Evolutionary conservation across 75 land plant genomes (phyloP).

Genomic region (Picea glauca): DNA sequence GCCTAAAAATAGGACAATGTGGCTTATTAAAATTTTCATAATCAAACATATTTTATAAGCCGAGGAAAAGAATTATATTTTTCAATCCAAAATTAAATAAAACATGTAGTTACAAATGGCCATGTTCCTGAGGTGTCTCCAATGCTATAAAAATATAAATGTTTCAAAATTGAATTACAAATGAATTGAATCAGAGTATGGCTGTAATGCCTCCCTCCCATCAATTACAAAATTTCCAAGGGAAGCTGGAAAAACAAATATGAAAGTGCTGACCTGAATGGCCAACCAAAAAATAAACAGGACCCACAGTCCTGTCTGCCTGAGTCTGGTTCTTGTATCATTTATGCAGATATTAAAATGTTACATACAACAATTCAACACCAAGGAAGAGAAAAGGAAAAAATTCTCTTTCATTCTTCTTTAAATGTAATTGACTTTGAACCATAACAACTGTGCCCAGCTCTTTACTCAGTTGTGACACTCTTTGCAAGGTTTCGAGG

Average conservation of each 20-base stretch:
- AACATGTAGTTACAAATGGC: too few species aligned
- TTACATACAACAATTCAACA: not conserved
- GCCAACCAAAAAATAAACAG: not conserved
- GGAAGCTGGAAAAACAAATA: not conserved
- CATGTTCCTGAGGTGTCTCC: too few species aligned
- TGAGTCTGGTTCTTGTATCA: not conserved
- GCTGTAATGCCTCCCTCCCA: not conserved
- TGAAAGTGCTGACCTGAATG: constrained; percentile 4
- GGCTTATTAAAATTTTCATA: too few species aligned
- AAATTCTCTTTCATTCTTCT: constrained; percentile 26
- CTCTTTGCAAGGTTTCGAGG: constrained; percentile 97
- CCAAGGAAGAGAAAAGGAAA: not conserved
- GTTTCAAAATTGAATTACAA: not conserved
- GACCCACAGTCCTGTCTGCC: not conserved
- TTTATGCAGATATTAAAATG: not conserved
- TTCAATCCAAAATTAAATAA: too few species aligned
- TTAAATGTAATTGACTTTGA: too few species aligned
- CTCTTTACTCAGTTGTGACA: constrained; percentile 74
- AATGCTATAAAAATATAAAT: too few species aligned
- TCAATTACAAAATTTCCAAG: not conserved
- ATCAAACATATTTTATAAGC: too few species aligned
- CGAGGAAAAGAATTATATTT: too few species aligned
- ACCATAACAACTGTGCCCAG: too few species aligned
- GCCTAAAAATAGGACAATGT: too few species aligned
- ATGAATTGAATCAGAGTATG: not conserved